Conservation (phyloP, 2,329 filamentous ascomycete species). For the Cladophialophora carrionii region DNA sequence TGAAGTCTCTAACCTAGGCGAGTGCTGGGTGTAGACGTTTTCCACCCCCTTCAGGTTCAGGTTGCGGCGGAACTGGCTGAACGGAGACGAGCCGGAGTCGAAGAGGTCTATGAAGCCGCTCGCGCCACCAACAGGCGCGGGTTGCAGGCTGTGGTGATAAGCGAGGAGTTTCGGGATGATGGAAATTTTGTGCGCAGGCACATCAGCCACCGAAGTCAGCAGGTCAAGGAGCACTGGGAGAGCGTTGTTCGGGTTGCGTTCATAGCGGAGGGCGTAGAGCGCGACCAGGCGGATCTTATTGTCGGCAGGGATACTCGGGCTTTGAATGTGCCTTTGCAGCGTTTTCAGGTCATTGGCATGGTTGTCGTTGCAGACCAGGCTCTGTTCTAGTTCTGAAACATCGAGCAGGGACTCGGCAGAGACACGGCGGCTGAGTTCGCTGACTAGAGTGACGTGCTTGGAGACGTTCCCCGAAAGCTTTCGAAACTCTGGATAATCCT, state of each 20-base stretch:
- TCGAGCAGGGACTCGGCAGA: conserved; percentile 86
- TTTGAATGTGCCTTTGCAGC: conserved; percentile 83
- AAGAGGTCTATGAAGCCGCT: conserved; percentile 89
- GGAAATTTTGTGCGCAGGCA: conserved; percentile 74
- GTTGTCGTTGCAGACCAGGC: conserved; percentile 93
- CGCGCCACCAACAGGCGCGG: conserved; percentile 69
- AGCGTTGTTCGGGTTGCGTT: conserved; percentile 80
- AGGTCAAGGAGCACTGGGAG: conserved; percentile 85
- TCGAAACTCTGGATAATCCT: conserved; percentile 97
- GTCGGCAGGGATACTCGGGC: conserved; percentile 72
- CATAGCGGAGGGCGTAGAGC: conserved; percentile 91
- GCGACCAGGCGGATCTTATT: conserved; percentile 89
- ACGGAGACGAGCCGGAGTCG: conserved; percentile 79
- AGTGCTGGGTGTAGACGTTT: conserved; percentile 98
- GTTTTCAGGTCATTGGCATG: conserved; percentile 90
- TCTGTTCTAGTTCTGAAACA: conserved; percentile 95
- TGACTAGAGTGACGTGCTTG: conserved; percentile 95
- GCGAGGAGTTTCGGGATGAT: conserved; percentile 79
- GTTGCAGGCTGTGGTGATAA: conserved; percentile 86
- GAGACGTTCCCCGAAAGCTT: conserved; percentile 97
- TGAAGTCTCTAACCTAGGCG: conserved; percentile 81
- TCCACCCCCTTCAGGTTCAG: conserved; percentile 89
- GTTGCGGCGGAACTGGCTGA: conserved; percentile 76
- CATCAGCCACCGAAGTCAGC: conserved; percentile 78
- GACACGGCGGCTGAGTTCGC: conserved; percentile 86